A percentile compares a stretch with the other conserved stretches of the same genome.
Evolutionary conservation across 768 basidiomycete genomes (phyloP).

Genomic region (Sporobolomyces roseus): DNA sequence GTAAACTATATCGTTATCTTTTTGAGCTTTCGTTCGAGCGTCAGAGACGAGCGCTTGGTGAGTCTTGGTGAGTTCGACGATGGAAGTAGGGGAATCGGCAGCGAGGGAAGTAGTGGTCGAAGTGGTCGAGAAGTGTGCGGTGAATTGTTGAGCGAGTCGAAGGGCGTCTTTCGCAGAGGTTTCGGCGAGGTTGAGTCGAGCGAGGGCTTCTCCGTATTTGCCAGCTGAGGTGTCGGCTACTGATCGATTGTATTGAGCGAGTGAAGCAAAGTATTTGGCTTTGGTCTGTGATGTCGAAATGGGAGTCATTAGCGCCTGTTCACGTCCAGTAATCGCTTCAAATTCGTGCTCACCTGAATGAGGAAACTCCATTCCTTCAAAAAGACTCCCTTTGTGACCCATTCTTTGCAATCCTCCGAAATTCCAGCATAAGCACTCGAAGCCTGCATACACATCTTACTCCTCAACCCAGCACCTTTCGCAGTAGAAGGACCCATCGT

Average conservation of each 20-base stretch:
- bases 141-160: slow-evolving; percentile 65
- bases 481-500: slow-evolving; percentile 62
- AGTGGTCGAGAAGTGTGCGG: slow-evolving; percentile 57
- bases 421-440: slow-evolving; percentile 74
- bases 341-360: slow-evolving; percentile 61
- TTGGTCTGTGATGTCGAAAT: slow-evolving; percentile 63
- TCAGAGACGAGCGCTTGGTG: slow-evolving; percentile 74
- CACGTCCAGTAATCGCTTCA: no score
- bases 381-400: slow-evolving; percentile 92
- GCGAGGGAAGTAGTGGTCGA: slow-evolving; percentile 64
- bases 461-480: slow-evolving; percentile 73
- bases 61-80: slow-evolving; percentile 76
- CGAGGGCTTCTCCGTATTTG: slow-evolving; percentile 82
- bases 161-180: slow-evolving; percentile 75
- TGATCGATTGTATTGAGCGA: slow-evolving; percentile 81
- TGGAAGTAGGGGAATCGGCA: slow-evolving; percentile 72
- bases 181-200: slow-evolving; percentile 72
- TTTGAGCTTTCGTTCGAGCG: slow-evolving; percentile 66
- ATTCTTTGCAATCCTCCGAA: slow-evolving; percentile 91
- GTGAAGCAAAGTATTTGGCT: slow-evolving; percentile 78
- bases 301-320: neutral
- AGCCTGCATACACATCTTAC: slow-evolving; percentile 79
- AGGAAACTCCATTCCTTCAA: slow-evolving; percentile 90
- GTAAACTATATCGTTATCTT: slow-evolving; percentile 96
- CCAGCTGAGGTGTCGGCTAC: slow-evolving; percentile 68